Conservation (phyloP, 345 rosid species). For the Ailanthus altissimus region DNA sequence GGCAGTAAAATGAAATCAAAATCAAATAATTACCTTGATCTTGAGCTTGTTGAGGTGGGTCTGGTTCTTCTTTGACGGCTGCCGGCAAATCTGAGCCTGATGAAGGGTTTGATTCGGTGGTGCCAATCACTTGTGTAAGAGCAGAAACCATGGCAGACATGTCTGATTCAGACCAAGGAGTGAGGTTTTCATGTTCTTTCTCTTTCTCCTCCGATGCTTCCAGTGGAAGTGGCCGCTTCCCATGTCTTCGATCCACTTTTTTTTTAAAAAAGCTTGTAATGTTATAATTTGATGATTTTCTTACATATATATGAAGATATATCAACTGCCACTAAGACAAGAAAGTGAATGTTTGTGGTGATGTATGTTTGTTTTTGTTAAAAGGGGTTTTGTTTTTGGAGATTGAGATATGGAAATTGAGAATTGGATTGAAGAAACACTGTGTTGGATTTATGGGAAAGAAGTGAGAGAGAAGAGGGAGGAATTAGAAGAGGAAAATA, state of each 20-base stretch:
- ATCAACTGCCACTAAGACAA: background rate
- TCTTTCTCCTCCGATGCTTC: conserved; percentile 60
- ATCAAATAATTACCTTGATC: conserved; percentile 53
- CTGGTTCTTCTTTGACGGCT: conserved; percentile 35
- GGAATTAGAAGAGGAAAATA: background rate
- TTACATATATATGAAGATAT: background rate
- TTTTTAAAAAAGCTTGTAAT: background rate
- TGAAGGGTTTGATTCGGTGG: conserved; percentile 24
- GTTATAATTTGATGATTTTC: background rate
- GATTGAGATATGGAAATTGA: background rate
- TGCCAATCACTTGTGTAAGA: conserved; percentile 59
- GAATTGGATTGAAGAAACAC: background rate
- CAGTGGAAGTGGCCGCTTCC: conserved; percentile 72
- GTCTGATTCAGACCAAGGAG: conserved; percentile 62
- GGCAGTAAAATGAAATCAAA: background rate
- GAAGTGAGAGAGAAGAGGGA: background rate
- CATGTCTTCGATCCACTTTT: conserved; percentile 82
- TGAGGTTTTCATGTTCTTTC: conserved; percentile 22
- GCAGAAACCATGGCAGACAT: conserved; percentile 85
- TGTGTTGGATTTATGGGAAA: background rate
- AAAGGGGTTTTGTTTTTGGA: background rate
- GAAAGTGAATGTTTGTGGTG: background rate
- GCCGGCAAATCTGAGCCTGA: conserved; percentile 11
- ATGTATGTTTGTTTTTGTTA: background rate
- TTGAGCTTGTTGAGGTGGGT: conserved; percentile 34